phyloP scores from a whole-genome alignment of 1,284 basidiomycete genomes.

The Peniophora sp. region DNA sequence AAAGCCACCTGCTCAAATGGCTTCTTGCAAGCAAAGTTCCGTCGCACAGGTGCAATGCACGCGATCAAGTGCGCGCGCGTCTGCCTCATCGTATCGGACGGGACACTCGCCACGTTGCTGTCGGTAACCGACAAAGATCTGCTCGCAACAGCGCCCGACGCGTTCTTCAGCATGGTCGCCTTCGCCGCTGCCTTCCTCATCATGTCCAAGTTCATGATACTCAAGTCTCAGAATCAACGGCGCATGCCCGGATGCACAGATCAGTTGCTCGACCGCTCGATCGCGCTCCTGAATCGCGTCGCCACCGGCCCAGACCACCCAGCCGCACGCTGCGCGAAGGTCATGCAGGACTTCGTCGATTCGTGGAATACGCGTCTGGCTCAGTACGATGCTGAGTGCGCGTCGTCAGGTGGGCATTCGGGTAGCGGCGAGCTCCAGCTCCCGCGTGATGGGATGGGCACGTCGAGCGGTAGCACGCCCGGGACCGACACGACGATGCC shows the following conservation, averaged over 20 bases:
- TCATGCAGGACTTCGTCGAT: constrained; percentile 26
- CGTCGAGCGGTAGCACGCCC: not conserved
- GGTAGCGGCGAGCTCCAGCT: not conserved
- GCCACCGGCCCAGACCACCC: constrained; percentile 30
- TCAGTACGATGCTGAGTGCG: not conserved
- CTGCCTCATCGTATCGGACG: constrained; percentile 28
- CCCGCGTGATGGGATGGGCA: not conserved
- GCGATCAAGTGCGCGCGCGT: constrained; percentile 31
- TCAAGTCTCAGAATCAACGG: constrained; percentile 22
- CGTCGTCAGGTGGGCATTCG: not conserved
- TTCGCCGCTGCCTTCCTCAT: constrained; percentile 33
- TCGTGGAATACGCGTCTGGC: constrained; percentile 20
- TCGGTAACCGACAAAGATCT: constrained; percentile 23
- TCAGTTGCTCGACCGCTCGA: constrained; percentile 23
- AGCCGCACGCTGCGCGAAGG: constrained; percentile 30
- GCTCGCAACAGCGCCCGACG: constrained; percentile 34
- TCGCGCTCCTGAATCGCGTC: constrained; percentile 24
- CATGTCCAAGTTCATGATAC: constrained; percentile 29
- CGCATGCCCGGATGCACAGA: constrained; percentile 30
- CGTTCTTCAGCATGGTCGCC: constrained; percentile 31
- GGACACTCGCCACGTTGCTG: constrained; percentile 25
- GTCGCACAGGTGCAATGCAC: constrained; percentile 22
- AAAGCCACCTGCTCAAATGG: not conserved
- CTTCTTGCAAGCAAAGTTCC: constrained; percentile 22
- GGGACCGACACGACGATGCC: too few species aligned